Percentiles rank a stretch among this genome's conserved stretches.
phyloP scores from a whole-genome alignment of 1,284 basidiomycete genomes.

The Moesziomyces antarcticus region DNA sequence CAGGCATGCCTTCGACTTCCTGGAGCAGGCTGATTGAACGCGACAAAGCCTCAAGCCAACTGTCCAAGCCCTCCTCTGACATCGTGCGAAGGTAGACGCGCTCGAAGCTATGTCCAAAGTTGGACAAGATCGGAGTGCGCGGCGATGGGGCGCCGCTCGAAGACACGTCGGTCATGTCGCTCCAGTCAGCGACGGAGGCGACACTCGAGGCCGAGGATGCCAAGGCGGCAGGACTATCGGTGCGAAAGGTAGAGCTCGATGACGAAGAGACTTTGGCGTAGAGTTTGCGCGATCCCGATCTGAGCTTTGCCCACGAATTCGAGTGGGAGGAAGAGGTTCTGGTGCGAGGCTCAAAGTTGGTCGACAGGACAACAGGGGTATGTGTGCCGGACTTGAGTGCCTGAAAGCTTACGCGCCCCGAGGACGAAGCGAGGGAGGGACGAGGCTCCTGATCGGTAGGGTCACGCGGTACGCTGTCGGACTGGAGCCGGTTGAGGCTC shows the following conservation, averaged over 20 bases:
- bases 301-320: conserved; percentile 24
- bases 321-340: background rate
- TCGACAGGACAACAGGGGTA: background rate
- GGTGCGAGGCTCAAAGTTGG: conserved; percentile 1
- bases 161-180: conserved; percentile 4
- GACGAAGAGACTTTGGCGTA: conserved; percentile 14
- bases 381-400: background rate
- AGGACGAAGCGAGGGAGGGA: conserved; percentile 1
- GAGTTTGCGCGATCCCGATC: conserved; percentile 22
- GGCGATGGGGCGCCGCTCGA: conserved; percentile 21
- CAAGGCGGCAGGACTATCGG: background rate
- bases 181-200: conserved; percentile 7
- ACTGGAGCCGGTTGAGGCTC: conserved; percentile 11
- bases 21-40: conserved; percentile 24
- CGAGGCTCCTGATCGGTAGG: conserved; percentile 8
- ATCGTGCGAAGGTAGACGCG: conserved; percentile 9
- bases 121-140: conserved; percentile 7
- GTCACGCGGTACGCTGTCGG: conserved; percentile 1
- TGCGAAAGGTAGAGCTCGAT: conserved; percentile 6
- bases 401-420: conserved; percentile 13
- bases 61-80: background rate
- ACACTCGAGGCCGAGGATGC: conserved; percentile 6
- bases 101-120: conserved; percentile 3
- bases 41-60: conserved; percentile 26
- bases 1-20: background rate